Evolutionary conservation across 1,284 basidiomycete genomes (phyloP), one percentile per base, ranked within the genome.

Genomic region (Boletus sp.): DNA sequence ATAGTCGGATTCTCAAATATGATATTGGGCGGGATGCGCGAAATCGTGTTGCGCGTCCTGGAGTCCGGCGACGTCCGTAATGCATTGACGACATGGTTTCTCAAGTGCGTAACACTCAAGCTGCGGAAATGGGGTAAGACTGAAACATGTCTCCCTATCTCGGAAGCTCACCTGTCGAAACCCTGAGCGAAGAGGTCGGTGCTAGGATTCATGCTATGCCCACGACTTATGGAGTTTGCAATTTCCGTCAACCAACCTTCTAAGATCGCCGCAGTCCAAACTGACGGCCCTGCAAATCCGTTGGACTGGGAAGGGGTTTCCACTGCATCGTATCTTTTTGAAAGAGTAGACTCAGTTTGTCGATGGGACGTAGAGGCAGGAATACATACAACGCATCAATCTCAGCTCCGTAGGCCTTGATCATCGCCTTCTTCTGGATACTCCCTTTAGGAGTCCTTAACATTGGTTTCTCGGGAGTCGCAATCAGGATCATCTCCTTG

Each of bases 401-500:
- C 49, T 69, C 68, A 1, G 37, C 8, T 3, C 51, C 59, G 27
- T 70, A 69, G 9, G n/a, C 45, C 3, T 51, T 57, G 20, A 71
- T 11, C 2, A 54, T 61, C 3, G 46, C 58, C 47, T 62, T 67
- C 56, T 59, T 62, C 33, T 47, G 58, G n/a, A 69, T 51, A 13
- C 53, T 63, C 2, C 66, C 70, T 24, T 71, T 69, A 0, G 62
- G 56, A 9, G 63, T 49, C 18, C 59, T 56, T 33, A 45, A n/a
- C 41, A 69, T 52, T 1, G 62, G 69, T 47, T 69, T 68, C 31
- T 56, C 58, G 2, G 16, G 11, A 8, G 27, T 43, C 5, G 63
- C 51, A 7, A 69, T 58, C 20, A 69, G 11, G 20, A 69, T 67
- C 64, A 71, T 58, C 11, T 64, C 60, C 42, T 68, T 69, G 53